Evolutionary conservation across 805 yeast species (phyloP).

Genomic region (Ogataea nakhonphanomensis): DNA sequence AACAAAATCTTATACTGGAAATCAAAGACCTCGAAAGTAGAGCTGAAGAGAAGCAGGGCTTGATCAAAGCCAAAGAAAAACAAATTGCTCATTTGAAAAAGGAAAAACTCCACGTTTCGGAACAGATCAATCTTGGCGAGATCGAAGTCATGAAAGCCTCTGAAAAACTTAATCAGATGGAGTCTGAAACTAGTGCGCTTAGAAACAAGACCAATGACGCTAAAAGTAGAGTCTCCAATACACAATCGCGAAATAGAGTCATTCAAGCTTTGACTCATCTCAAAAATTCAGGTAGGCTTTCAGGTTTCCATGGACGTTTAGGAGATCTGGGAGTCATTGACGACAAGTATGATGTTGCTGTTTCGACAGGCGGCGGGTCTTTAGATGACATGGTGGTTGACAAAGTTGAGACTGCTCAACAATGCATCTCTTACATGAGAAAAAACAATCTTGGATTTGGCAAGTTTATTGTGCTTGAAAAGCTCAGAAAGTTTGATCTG

Average conservation of each 20-base stretch:
- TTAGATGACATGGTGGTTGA: constrained; percentile 93
- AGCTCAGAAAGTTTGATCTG: constrained; percentile 62
- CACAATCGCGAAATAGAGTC: constrained; percentile 71
- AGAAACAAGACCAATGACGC: constrained; percentile 71
- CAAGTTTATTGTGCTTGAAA: constrained; percentile 74
- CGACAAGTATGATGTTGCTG: constrained; percentile 84
- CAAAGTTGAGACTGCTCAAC: constrained; percentile 55
- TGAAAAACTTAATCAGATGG: constrained; percentile 49
- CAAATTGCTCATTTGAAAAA: constrained; percentile 43
- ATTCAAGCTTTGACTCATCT: constrained; percentile 64
- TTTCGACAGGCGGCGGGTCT: constrained; percentile 91
- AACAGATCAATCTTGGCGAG: constrained; percentile 58
- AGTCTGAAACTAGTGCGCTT: constrained; percentile 45
- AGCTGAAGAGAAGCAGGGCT: constrained; percentile 33
- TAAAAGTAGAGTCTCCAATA: constrained; percentile 48
- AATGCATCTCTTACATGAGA: constrained; percentile 73
- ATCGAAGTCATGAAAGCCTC: constrained; percentile 51
- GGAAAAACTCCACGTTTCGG: constrained; percentile 46
- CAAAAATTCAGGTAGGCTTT: constrained; percentile 74
- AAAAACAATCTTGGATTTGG: constrained; percentile 86
- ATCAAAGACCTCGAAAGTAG: constrained; percentile 41
- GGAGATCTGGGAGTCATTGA: constrained; percentile 94
- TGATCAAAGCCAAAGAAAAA: constrained; percentile 45
- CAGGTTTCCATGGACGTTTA: constrained; percentile 83
- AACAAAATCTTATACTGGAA: constrained; percentile 41